These are phyloP conservation scores for Daedaleopsis nitida DNA, from an alignment of 768 basidiomycete genomes.

Conservation along the genomic window DNA sequence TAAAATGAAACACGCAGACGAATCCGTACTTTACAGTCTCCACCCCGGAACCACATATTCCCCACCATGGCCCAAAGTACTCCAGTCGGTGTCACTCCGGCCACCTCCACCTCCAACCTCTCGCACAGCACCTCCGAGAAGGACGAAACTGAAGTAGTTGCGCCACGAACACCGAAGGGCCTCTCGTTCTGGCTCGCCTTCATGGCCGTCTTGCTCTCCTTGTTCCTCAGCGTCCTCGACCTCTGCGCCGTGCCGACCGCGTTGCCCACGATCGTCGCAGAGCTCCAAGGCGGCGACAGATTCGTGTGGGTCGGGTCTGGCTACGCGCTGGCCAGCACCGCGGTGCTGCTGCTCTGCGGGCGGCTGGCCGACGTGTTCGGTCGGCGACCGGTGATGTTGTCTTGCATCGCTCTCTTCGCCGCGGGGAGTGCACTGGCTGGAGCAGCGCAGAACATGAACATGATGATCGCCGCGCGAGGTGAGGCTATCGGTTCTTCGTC, in stretches of 20 bases:
- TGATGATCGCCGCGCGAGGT: slow-evolving; percentile 45
- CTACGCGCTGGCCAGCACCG: slow-evolving; percentile 44
- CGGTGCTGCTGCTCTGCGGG: slow-evolving; percentile 43
- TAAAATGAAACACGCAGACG: neutral
- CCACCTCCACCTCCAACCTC: neutral
- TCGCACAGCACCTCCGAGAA: neutral
- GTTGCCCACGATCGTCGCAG: slow-evolving; percentile 43
- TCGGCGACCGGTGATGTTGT: slow-evolving; percentile 35
- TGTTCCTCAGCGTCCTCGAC: slow-evolving; percentile 27
- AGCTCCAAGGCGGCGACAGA: slow-evolving; percentile 36
- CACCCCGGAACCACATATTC: neutral
- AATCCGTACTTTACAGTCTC: neutral
- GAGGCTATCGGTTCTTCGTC: neutral
- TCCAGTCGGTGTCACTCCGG: neutral
- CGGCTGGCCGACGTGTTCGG: slow-evolving; percentile 43
- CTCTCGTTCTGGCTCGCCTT: slow-evolving; percentile 26
- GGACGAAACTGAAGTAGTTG: neutral
- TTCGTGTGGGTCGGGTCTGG: slow-evolving; percentile 50
- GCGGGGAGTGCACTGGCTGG: slow-evolving; percentile 48
- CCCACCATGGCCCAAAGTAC: neutral
- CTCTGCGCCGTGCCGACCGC: slow-evolving; percentile 40
- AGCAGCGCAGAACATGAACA: slow-evolving; percentile 40
- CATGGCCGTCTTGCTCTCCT: slow-evolving; percentile 21
- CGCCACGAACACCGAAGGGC: neutral
- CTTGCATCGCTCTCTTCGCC: slow-evolving; percentile 37